These are phyloP conservation scores for Pythium volutum DNA, from an alignment of 352 stramenopile genomes.

Conservation along the genomic window DNA sequence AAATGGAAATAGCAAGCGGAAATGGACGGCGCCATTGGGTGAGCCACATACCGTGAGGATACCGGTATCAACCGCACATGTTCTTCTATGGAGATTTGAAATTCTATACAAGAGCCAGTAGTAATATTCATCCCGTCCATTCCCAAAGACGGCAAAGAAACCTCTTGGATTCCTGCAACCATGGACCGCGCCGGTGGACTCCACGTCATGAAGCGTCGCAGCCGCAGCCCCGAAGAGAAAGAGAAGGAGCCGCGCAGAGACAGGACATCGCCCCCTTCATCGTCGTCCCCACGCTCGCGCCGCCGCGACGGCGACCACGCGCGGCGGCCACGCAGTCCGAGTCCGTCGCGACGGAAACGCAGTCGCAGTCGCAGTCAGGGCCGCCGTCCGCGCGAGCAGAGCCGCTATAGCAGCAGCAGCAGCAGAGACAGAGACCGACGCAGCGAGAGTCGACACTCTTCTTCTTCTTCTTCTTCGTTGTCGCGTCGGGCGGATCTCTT, in stretches of 20 bases:
- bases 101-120: conserved; percentile 4
- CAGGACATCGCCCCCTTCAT: background rate
- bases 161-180: background rate
- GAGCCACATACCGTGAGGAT: background rate
- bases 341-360: conserved; percentile 15
- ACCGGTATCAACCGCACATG: background rate
- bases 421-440: background rate
- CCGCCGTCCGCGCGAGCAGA: conserved; percentile 1
- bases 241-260: background rate
- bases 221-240: background rate
- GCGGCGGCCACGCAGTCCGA: conserved; percentile 7
- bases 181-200: conserved; percentile 24
- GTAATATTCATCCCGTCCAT: background rate
- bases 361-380: conserved; percentile 15
- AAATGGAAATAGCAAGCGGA: too few species aligned
- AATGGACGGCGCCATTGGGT: background rate
- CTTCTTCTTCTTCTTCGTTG: conserved; percentile 6
- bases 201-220: conserved; percentile 31
- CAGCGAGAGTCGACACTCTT: background rate
- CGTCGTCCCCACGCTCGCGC: conserved; percentile 2
- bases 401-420: background rate
- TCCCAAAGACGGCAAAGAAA: background rate
- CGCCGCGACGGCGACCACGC: background rate
- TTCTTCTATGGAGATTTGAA: background rate
- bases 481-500: conserved; percentile 24